These are phyloP conservation scores for Cladosporium sp. DNA, from an alignment of 2,329 filamentous ascomycete genomes.

Conservation along the genomic window DNA sequence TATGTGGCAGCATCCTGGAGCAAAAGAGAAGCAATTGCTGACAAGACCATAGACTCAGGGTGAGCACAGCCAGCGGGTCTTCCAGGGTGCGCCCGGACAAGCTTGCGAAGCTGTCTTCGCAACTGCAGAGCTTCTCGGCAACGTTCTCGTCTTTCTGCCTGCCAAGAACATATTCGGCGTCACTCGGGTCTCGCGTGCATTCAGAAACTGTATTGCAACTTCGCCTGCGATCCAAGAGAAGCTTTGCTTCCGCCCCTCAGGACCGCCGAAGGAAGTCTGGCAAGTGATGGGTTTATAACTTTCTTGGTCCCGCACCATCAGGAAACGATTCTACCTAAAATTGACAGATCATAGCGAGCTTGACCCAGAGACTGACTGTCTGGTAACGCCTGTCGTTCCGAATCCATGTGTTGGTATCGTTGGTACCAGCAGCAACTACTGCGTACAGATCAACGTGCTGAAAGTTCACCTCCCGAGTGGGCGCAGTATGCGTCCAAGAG, in stretches of 20 bases:
- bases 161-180: background rate
- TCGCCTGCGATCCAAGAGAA: background rate
- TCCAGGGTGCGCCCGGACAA: background rate
- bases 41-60: background rate
- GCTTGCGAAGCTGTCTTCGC: slow-evolving; percentile 10
- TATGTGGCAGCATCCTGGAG: background rate
- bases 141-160: slow-evolving; percentile 10
- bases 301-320: background rate
- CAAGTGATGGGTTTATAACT: background rate
- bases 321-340: background rate
- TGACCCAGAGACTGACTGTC: background rate
- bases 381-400: background rate
- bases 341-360: background rate
- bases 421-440: background rate
- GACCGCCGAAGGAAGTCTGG: background rate
- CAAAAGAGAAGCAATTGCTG: background rate
- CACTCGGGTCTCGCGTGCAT: background rate
- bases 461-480: background rate
- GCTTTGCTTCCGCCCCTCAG: background rate
- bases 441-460: background rate
- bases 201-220: background rate
- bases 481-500: background rate
- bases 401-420: background rate
- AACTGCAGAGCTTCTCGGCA: slow-evolving; percentile 15
- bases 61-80: background rate